Conservation (phyloP, 169 alveolate species). For the Eimeria tenella region DNA sequence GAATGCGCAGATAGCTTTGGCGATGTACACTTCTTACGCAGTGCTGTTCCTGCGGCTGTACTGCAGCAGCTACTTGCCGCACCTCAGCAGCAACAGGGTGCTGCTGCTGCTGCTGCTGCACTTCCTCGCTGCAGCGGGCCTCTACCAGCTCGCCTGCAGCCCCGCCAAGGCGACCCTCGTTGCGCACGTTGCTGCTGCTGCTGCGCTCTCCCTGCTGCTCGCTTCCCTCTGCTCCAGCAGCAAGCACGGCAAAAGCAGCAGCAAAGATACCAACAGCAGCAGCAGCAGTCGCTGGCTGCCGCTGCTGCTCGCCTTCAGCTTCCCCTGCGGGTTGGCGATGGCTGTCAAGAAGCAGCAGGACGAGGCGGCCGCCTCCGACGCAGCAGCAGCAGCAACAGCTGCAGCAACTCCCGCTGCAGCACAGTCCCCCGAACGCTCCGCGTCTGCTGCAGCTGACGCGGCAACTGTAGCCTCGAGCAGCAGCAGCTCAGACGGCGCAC, state of each 20-base stretch:
- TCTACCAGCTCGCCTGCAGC: conserved; percentile 28
- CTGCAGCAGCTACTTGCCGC: conserved; percentile 73
- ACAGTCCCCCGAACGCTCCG: background rate
- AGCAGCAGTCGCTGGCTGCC: conserved; percentile 21
- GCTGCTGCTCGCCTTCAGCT: conserved; percentile 48
- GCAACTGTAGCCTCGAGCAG: background rate
- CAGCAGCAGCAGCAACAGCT: conserved; percentile 30
- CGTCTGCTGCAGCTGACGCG: conserved; percentile 32
- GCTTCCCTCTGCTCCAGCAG: conserved; percentile 23
- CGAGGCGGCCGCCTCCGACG: background rate
- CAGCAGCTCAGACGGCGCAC: conserved; percentile 30
- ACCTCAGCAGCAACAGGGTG: conserved; percentile 65
- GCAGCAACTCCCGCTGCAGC: background rate
- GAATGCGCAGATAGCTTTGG: conserved; percentile 69
- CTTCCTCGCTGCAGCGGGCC: conserved; percentile 69
- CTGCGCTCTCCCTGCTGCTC: conserved; percentile 51
- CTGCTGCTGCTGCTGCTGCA: conserved; percentile 67
- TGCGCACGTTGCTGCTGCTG: conserved; percentile 46
- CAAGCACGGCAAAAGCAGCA: background rate
- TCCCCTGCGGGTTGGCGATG: conserved; percentile 25
- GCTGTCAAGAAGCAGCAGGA: conserved; percentile 34
- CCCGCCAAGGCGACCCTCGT: background rate
- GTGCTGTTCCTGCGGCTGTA: conserved; percentile 79
- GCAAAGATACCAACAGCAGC: background rate
- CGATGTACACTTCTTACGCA: conserved; percentile 78